phyloP scores from a whole-genome alignment of 2,329 filamentous ascomycete species.

The Neonectria faginata region DNA sequence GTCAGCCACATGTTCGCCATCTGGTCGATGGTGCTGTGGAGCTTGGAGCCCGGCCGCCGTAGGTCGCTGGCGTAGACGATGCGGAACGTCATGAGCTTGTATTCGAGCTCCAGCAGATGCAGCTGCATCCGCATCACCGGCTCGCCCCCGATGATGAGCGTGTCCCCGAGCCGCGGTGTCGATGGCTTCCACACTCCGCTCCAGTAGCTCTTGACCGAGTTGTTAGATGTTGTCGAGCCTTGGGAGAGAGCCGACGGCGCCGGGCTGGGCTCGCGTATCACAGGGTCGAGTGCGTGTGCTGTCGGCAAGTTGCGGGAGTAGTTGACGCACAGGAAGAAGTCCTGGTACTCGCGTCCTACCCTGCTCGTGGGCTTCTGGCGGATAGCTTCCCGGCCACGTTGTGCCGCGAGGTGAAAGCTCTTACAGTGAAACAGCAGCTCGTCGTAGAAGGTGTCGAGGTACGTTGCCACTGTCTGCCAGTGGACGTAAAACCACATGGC shows the following conservation, averaged over 20 bases:
- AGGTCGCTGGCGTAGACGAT: constrained; percentile 26
- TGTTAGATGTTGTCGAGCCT: constrained; percentile 12
- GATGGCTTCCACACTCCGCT: constrained; percentile 18
- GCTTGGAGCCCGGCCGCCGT: constrained; percentile 10
- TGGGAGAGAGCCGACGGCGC: constrained; percentile 23
- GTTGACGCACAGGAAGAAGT: constrained; percentile 49
- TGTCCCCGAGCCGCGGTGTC: constrained; percentile 15
- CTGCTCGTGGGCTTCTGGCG: constrained; percentile 23
- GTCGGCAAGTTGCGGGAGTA: constrained; percentile 39
- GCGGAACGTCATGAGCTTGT: constrained; percentile 28
- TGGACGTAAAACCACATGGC: constrained; percentile 30
- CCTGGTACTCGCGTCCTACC: constrained; percentile 32
- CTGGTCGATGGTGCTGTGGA: constrained; percentile 22
- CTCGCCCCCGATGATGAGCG: constrained; percentile 1
- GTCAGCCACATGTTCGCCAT: constrained; percentile 28
- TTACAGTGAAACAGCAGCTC: constrained; percentile 39
- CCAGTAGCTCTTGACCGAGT: constrained; percentile 17
- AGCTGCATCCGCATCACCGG: constrained; percentile 24
- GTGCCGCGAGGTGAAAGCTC: constrained; percentile 47
- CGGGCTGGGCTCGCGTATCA: constrained; percentile 17
- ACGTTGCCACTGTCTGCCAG: constrained; percentile 21
- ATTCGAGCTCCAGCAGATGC: constrained; percentile 27
- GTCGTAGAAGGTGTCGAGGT: constrained; percentile 21
- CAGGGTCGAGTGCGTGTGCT: neutral
- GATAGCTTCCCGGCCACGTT: constrained; percentile 44